These are phyloP conservation scores for Suillus occidentalis DNA, from an alignment of 768 basidiomycete species.

Conservation along the genomic window DNA sequence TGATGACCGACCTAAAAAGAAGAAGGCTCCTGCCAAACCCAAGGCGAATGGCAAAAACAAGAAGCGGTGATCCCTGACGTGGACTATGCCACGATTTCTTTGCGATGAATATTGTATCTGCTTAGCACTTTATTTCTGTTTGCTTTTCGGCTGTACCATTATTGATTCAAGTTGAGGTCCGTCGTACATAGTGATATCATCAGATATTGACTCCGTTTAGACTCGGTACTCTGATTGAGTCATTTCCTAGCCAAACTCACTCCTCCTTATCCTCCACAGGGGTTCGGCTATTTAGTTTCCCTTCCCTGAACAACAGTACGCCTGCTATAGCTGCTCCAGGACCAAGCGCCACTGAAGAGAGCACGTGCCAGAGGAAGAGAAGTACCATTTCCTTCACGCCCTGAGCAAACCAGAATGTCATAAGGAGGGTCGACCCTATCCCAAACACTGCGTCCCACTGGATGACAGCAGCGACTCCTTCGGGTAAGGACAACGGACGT, in stretches of 20 bases:
- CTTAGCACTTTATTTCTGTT: conserved; percentile 3
- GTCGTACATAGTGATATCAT: background rate
- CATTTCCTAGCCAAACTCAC: background rate
- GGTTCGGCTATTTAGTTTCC: conserved; percentile 22
- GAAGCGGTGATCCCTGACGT: conserved; percentile 27
- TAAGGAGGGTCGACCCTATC: conserved; percentile 40
- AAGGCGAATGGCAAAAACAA: conserved; percentile 45
- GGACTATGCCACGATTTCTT: conserved; percentile 6
- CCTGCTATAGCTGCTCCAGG: conserved; percentile 53
- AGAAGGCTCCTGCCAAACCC: conserved; percentile 28
- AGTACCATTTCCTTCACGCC: conserved; percentile 30
- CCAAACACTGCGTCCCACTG: conserved; percentile 52
- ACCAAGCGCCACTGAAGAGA: conserved; percentile 44
- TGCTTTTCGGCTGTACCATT: conserved; percentile 11
- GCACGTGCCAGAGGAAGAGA: conserved; percentile 43
- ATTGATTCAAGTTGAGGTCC: conserved; percentile 6
- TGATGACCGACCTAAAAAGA: conserved; percentile 48
- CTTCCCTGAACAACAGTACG: conserved; percentile 51
- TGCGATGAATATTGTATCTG: conserved; percentile 13
- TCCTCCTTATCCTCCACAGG: conserved; percentile 4
- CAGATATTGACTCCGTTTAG: background rate
- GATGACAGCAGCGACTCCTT: conserved; percentile 38
- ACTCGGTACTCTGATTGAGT: conserved; percentile 1
- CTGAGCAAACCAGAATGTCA: conserved; percentile 49
- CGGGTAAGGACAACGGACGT: conserved; percentile 3